phyloP scores from a whole-genome alignment of 192 early-diverging fungal genomes.

The Anaeromyces robustus region DNA sequence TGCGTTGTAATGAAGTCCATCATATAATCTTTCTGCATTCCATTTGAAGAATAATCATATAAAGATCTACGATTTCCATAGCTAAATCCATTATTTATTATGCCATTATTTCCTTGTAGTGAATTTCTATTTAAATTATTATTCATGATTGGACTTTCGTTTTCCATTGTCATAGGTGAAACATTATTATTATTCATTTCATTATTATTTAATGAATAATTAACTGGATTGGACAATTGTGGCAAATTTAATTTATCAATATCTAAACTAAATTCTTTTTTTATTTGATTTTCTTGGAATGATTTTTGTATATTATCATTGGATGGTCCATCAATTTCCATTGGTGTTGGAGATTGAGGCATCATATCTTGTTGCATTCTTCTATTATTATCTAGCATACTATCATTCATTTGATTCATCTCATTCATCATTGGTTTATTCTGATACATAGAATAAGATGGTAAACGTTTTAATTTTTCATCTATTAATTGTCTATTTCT shows the following conservation, averaged over 20 bases:
- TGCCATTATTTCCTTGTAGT: neutral
- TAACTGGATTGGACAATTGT: constrained; percentile 8
- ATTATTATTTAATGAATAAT: neutral
- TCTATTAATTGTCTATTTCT: constrained; percentile 71
- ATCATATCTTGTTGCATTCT: neutral
- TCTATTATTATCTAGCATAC: neutral
- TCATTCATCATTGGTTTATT: neutral
- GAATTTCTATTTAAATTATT: neutral
- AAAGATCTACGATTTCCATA: neutral
- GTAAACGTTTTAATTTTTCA: constrained; percentile 53
- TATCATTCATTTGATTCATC: neutral
- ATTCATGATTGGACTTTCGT: neutral
- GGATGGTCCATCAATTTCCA: constrained; percentile 6
- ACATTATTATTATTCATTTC: neutral
- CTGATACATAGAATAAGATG: neutral
- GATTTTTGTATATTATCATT: constrained; percentile 5
- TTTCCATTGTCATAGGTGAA: neutral
- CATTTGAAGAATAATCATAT: constrained; percentile 12
- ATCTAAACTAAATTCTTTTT: constrained; percentile 23
- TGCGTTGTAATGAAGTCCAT: constrained; percentile 54
- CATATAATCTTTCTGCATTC: constrained; percentile 22
- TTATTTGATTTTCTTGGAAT: constrained; percentile 5
- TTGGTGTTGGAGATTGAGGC: constrained; percentile 1
- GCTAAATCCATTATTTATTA: neutral
- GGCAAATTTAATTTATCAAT: constrained; percentile 32